Evolutionary conservation across 2,329 filamentous ascomycete species (phyloP).

Genomic region (Mollisia scopiformis): DNA sequence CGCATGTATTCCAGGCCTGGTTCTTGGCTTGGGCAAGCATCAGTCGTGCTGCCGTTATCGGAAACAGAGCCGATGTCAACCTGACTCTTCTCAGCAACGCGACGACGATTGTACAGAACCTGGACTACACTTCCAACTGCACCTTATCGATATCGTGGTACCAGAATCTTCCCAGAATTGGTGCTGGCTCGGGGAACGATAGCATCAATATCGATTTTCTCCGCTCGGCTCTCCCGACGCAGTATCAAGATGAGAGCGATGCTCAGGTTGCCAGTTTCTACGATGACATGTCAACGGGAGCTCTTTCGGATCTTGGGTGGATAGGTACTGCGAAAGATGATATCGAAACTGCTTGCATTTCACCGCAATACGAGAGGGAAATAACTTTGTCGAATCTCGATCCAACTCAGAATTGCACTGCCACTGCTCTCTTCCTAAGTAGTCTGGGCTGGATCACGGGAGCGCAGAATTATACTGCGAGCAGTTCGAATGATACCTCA

Average conservation of each 20-base stretch:
- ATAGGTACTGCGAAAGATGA: constrained; percentile 12
- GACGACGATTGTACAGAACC: constrained; percentile 5
- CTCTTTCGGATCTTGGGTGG: constrained; percentile 6
- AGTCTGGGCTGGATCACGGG: constrained; percentile 16
- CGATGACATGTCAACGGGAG: constrained; percentile 13
- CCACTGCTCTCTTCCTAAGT: constrained; percentile 13
- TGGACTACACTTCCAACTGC: constrained; percentile 13
- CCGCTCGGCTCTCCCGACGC: constrained; percentile 4
- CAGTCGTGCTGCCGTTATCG: constrained; percentile 2
- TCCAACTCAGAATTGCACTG: constrained; percentile 15
- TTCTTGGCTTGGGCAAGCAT: background rate
- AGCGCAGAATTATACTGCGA: constrained; percentile 7
- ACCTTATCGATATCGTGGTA: constrained; percentile 15
- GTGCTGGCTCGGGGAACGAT: constrained; percentile 15
- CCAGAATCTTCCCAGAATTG: constrained; percentile 8
- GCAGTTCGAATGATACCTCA: constrained; percentile 9
- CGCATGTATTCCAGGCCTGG: background rate
- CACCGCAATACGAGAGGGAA: constrained; percentile 12
- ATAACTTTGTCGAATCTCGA: constrained; percentile 13
- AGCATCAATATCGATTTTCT: constrained; percentile 12
- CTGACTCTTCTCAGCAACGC: constrained; percentile 7
- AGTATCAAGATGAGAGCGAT: constrained; percentile 11
- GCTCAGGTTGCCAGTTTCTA: constrained; percentile 11
- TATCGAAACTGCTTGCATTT: constrained; percentile 14
- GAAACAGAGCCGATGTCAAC: constrained; percentile 10